phyloP scores from a whole-genome alignment of 768 basidiomycete species.

The Omphalotus guepiniiformis region DNA sequence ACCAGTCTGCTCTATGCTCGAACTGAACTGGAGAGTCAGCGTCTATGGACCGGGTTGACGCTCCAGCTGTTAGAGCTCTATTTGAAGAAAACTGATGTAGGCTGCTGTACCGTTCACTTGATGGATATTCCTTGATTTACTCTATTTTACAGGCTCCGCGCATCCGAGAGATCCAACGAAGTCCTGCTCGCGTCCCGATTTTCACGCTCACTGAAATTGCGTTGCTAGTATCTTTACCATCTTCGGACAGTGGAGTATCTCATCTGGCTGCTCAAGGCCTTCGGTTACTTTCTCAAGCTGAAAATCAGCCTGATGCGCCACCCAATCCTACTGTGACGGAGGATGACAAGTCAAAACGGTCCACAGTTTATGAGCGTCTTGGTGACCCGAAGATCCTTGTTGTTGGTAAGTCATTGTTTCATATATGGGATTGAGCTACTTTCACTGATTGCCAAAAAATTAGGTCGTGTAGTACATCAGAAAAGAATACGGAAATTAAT shows the following conservation, averaged over 20 bases:
- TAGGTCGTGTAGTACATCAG: slow-evolving; percentile 76
- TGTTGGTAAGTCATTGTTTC: slow-evolving; percentile 48
- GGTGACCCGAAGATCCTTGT: slow-evolving; percentile 71
- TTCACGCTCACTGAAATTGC: slow-evolving; percentile 71
- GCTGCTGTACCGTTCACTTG: slow-evolving; percentile 1
- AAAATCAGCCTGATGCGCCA: slow-evolving; percentile 58
- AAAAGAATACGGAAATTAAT: slow-evolving; percentile 74
- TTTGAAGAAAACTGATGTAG: slow-evolving; percentile 43
- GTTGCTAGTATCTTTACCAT: slow-evolving; percentile 66
- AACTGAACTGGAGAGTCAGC: slow-evolving; percentile 55
- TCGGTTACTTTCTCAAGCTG: slow-evolving; percentile 62
- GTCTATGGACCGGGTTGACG: slow-evolving; percentile 64
- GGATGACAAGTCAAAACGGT: slow-evolving; percentile 62
- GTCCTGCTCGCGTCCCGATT: slow-evolving; percentile 51
- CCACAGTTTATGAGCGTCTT: slow-evolving; percentile 72
- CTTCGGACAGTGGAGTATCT: slow-evolving; percentile 63
- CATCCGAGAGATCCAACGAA: slow-evolving; percentile 42
- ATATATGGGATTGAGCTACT: too few species aligned
- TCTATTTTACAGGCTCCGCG: slow-evolving; percentile 6
- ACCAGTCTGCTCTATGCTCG: slow-evolving; percentile 58
- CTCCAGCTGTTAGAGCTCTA: slow-evolving; percentile 59
- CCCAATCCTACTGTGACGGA: slow-evolving; percentile 45
- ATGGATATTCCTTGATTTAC: background rate
- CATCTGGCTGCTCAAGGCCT: slow-evolving; percentile 65
- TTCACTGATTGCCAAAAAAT: slow-evolving; percentile 6